Evolutionary conservation across 768 basidiomycete genomes (phyloP).

Genomic region (Termitomyces sp.): DNA sequence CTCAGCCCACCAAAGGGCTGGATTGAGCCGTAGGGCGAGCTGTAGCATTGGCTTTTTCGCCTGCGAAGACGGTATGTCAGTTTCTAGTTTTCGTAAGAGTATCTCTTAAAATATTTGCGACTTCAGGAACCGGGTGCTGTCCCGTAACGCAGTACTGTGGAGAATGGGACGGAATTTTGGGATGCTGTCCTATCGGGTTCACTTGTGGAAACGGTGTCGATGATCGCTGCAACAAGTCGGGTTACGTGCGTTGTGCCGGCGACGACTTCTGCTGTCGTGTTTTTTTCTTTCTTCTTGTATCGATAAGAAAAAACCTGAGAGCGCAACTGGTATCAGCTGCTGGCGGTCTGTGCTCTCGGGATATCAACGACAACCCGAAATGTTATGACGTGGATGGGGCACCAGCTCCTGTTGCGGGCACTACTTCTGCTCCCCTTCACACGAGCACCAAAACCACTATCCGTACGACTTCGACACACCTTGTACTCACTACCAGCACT

Average conservation of each 20-base stretch:
- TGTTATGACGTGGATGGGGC: not conserved
- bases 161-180: conserved; percentile 17
- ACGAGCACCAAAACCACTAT: not conserved
- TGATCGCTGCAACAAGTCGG: conserved; percentile 8
- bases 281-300: not conserved
- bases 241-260: conserved; percentile 13
- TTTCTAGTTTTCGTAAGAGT: not conserved
- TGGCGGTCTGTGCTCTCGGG: conserved; percentile 11
- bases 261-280: conserved; percentile 22
- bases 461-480: not conserved
- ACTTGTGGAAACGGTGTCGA: conserved; percentile 15
- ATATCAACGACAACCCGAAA: not conserved
- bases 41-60: not conserved
- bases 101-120: not conserved
- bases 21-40: not conserved
- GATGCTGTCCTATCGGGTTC: conserved; percentile 18
- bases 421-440: not conserved
- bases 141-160: conserved; percentile 21
- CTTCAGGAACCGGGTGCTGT: conserved; percentile 15
- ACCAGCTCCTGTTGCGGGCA: not conserved
- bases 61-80: not conserved
- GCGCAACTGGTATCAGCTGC: conserved; percentile 5
- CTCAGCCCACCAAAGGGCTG: not conserved
- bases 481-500: not conserved
- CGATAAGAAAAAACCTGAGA: not conserved